Base-by-base conservation (phyloP, 768 basidiomycete genomes). In the Solioccasus polychromus region DNA sequence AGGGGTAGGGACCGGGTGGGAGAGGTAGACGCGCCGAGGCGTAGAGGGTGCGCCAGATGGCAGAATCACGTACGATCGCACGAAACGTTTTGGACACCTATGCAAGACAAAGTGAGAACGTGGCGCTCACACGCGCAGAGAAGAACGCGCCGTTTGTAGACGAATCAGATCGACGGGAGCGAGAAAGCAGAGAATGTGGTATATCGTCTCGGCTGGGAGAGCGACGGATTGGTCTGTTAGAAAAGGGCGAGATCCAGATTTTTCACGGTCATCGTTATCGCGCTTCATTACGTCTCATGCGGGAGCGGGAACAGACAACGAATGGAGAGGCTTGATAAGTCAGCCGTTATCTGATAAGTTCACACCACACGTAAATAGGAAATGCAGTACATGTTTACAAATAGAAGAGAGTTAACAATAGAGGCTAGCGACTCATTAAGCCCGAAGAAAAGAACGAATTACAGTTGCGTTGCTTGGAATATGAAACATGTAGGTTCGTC, bases 131-230 rank as follows among this genome's bases (percentile, higher is more conserved):
- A 11, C 11, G 26, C n/a, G 30, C n/a, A 15, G 19, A 17, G 26
- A 20, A 5, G 24, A 15, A 40, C 57, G 12, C 42, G 58, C 58
- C 9, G 30, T 28, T 46, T 28, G 51, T 5, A 60, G 31, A 44
- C 39, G 44, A 14, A 59, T 48, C 8, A 59, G 30, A 11, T 57
- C 51, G 36, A 24, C 48, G n/a, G 54, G 48, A 8, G 8, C 44
- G 0, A 48, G 5, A 28, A 22, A 31, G 19, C 20, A 35, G 3
- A 57, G 6, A 8, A 59, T 48, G 22, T 50, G 42, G 25, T 35
- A 39, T 36, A 57, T 42, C 11, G 48, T 60, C 42, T 58, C 57
- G 30, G 39, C 29, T 17, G 57, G 57, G 22, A 60, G 51, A 14
- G 39, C 20, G 12, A 31, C 25, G 20, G 10, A 42, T 17, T 15